Conservation (phyloP, 768 basidiomycete species). For the Leccinum sublutescens region DNA sequence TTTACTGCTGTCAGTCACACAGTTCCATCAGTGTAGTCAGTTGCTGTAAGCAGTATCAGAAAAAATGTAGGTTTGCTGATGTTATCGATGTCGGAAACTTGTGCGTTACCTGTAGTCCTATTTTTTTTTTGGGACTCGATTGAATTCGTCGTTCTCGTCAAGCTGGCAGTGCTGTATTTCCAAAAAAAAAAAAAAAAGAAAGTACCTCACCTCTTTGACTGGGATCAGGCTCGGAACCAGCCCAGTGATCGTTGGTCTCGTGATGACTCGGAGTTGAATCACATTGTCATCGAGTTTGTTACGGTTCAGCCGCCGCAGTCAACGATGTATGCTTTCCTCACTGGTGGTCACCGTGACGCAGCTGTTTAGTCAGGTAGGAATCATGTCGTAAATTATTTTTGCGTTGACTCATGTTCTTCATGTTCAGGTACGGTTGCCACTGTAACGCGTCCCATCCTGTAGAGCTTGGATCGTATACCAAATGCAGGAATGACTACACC, state of each 20-base stretch:
- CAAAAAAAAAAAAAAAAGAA: no score
- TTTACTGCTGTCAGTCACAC: no score
- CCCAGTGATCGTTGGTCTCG: constrained; percentile 90
- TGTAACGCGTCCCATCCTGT: constrained; percentile 93
- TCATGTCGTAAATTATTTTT: background rate
- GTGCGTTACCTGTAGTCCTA: no score
- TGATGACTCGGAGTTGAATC: constrained; percentile 74
- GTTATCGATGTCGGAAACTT: no score
- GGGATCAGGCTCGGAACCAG: no score
- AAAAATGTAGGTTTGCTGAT: no score
- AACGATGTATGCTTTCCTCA: constrained; percentile 95
- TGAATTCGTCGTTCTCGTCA: no score
- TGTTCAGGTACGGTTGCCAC: constrained; percentile 92
- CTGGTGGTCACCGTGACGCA: constrained; percentile 74
- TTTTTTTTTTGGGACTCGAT: no score
- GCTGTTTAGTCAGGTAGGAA: constrained; percentile 85
- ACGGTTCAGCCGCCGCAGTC: constrained; percentile 61
- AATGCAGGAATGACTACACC: constrained; percentile 85
- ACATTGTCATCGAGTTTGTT: constrained; percentile 93
- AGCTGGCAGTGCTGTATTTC: no score
- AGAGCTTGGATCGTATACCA: constrained; percentile 92
- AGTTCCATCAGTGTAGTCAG: no score
- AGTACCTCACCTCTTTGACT: no score
- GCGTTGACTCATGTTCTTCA: background rate
- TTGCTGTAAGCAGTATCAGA: no score